Conservation (phyloP, 148 eudicot species). For the Oxyria digyna region DNA sequence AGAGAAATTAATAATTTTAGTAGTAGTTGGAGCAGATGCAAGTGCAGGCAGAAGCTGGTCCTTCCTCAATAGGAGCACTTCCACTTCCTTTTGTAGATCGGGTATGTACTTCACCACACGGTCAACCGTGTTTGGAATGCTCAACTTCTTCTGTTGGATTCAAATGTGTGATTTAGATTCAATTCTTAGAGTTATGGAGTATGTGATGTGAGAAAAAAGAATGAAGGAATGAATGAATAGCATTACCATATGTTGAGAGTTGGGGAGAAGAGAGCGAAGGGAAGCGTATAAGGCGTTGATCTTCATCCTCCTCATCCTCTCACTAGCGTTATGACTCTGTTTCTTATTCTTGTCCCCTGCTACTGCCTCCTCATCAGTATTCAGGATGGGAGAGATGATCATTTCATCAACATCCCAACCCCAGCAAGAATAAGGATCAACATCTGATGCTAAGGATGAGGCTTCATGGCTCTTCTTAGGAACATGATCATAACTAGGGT, state of each 20-base stretch:
- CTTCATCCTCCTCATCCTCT: slow-evolving; percentile 28
- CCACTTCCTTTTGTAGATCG: slow-evolving; percentile 60
- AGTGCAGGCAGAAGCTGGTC: slow-evolving; percentile 23
- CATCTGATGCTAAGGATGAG: neutral
- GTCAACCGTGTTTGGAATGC: slow-evolving; percentile 58
- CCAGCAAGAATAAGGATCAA: neutral
- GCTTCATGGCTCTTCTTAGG: neutral
- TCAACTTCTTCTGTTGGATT: slow-evolving; percentile 49
- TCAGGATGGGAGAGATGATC: neutral
- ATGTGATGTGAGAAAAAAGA: too few species aligned
- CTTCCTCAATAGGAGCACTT: slow-evolving; percentile 26
- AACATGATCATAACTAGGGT: neutral
- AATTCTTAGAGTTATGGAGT: too few species aligned
- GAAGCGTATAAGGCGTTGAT: slow-evolving; percentile 21
- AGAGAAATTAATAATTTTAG: neutral
- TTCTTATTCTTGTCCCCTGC: slow-evolving; percentile 9
- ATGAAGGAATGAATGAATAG: neutral
- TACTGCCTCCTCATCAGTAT: neutral
- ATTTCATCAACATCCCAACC: neutral
- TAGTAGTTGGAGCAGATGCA: neutral
- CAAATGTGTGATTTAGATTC: neutral
- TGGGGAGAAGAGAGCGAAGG: slow-evolving; percentile 22
- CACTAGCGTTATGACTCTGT: slow-evolving; percentile 29
- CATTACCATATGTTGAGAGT: neutral
- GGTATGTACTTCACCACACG: slow-evolving; percentile 69